Percentiles rank a stretch among this genome's conserved stretches.
Evolutionary conservation across 2,329 filamentous ascomycete species (phyloP).

Genomic region (Elsinoe fawcettii): DNA sequence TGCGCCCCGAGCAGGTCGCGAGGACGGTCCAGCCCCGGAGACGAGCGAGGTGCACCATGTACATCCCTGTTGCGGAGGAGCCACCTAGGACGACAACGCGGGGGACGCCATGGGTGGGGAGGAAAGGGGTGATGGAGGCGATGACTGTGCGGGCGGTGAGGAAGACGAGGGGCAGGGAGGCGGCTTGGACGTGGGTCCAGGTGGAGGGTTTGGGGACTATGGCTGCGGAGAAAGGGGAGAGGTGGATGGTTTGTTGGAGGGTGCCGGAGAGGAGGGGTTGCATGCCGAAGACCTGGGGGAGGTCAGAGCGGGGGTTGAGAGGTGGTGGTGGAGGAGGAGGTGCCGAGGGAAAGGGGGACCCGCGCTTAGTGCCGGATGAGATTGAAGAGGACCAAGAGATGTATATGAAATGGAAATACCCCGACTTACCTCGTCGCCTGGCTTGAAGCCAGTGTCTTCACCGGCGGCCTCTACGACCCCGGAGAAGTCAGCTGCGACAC

Average conservation of each 20-base stretch:
- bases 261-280: constrained; percentile 25
- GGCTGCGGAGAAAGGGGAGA: constrained; percentile 23
- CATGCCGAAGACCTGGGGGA: constrained; percentile 25
- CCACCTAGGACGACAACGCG: constrained; percentile 28
- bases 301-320: neutral
- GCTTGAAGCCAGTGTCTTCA: constrained; percentile 22
- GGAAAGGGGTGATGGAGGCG: constrained; percentile 23
- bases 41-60: constrained; percentile 28
- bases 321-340: too few relatives aligned
- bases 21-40: constrained; percentile 29
- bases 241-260: constrained; percentile 25
- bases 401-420: neutral
- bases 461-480: constrained; percentile 24
- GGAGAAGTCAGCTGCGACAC: constrained; percentile 28
- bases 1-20: constrained; percentile 50
- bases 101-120: constrained; percentile 23
- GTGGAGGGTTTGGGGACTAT: constrained; percentile 25
- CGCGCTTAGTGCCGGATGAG: neutral
- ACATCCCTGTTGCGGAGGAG: constrained; percentile 28
- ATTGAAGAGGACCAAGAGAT: neutral
- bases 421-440: constrained; percentile 24
- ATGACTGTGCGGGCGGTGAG: constrained; percentile 28
- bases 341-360: neutral
- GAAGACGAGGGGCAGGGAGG: constrained; percentile 28
- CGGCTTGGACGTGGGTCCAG: constrained; percentile 28